phyloP scores from a whole-genome alignment of 805 yeast species.

The Ogataea trehalophila region DNA sequence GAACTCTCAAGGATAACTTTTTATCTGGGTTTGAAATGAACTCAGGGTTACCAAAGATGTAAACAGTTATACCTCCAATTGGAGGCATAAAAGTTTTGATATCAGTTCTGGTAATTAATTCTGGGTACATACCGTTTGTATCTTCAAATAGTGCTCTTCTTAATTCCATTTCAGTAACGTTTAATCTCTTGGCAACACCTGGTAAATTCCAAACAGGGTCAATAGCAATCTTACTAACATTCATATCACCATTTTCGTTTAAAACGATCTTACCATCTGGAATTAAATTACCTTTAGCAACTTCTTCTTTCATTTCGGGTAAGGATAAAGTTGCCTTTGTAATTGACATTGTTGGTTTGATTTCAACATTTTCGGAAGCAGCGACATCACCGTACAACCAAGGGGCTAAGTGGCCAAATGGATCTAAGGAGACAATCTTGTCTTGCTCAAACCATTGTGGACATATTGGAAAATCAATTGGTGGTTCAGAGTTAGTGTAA shows the following conservation, averaged over 20 bases:
- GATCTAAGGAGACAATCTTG: slow-evolving; percentile 62
- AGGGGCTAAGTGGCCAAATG: slow-evolving; percentile 63
- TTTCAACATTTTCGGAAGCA: slow-evolving; percentile 44
- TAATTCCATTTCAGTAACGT: slow-evolving; percentile 49
- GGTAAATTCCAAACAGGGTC: slow-evolving; percentile 73
- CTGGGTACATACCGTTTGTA: slow-evolving; percentile 70
- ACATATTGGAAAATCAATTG: slow-evolving; percentile 48
- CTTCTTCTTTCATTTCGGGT: slow-evolving; percentile 53
- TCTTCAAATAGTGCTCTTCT: slow-evolving; percentile 61
- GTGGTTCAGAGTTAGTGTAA: slow-evolving; percentile 61
- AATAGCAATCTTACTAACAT: slow-evolving; percentile 59
- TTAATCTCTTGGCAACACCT: slow-evolving; percentile 61
- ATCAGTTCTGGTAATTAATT: slow-evolving; percentile 62
- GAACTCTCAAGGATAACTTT: slow-evolving; percentile 54
- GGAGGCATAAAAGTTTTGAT: slow-evolving; percentile 64
- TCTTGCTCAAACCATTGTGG: slow-evolving; percentile 51
- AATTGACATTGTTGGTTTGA: slow-evolving; percentile 61
- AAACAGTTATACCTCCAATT: slow-evolving; percentile 63
- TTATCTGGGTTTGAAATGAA: slow-evolving; percentile 46
- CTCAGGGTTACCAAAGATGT: slow-evolving; percentile 59
- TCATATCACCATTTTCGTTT: slow-evolving; percentile 55
- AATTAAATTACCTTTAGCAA: slow-evolving; percentile 43
- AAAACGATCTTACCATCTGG: slow-evolving; percentile 61
- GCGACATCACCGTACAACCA: slow-evolving; percentile 46
- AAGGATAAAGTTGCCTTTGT: slow-evolving; percentile 63